These are phyloP conservation scores for Polygonum aviculare DNA, from an alignment of 148 eudicot genomes.

Conservation along the genomic window DNA sequence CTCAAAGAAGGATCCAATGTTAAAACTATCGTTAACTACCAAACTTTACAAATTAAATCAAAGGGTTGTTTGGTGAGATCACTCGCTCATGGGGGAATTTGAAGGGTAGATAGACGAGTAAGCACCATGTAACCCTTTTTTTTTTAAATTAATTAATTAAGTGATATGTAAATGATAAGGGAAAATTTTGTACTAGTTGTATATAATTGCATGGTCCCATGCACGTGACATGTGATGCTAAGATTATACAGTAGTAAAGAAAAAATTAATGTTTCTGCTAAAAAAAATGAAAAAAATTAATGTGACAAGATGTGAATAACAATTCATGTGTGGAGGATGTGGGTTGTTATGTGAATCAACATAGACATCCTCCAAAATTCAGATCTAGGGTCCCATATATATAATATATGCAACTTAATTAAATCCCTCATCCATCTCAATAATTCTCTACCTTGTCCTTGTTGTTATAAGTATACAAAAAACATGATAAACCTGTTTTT, in stretches of 20 bases:
- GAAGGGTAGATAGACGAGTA: background rate
- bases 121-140: no score
- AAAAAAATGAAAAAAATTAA: background rate
- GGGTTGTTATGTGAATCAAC: background rate
- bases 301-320: background rate
- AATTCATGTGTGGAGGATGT: background rate
- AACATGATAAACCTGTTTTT: background rate
- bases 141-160: background rate
- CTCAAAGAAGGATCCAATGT: background rate
- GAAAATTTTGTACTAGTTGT: background rate
- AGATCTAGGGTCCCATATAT: slow-evolving; percentile 1
- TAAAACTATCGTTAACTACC: background rate
- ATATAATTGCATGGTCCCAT: slow-evolving; percentile 10
- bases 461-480: background rate
- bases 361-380: slow-evolving; percentile 3
- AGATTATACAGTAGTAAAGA: no score
- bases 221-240: slow-evolving; percentile 5
- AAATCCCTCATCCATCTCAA: background rate
- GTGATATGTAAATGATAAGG: background rate
- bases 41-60: background rate
- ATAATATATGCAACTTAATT: no score
- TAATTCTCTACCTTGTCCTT: slow-evolving; percentile 1
- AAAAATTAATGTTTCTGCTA: background rate
- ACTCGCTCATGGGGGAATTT: background rate
- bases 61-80: background rate